Base-by-base conservation (phyloP, 192 early-diverging fungal genomes). In the Mortierella claussenii region DNA sequence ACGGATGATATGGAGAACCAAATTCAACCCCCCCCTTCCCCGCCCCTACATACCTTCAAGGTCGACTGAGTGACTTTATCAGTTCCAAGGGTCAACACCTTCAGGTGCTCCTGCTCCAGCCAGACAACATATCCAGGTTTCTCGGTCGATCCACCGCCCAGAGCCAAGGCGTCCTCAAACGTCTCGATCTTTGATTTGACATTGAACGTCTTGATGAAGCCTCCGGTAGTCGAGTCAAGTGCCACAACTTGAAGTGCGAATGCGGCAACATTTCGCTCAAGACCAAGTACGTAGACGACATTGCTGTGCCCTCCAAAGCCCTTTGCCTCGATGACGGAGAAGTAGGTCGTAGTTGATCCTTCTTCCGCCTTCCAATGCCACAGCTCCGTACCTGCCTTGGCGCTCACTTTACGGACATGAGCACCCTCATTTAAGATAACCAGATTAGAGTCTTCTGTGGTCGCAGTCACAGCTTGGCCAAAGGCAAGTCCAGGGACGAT, bases 81-180 rank as follows among this genome's bases (percentile, higher is more conserved):
- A 1, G 65, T 68, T 50, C 80, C 80, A 37, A 82, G 68, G 8
- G 51, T 63, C 56, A 74, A 56, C 24, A 69, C 66, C 34, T 78
- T 78, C 33, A 82, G 40, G 32, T 42, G n/a, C 23, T 66, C 60
- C 24, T 56, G 43, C 56, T 82, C 80, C 32, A 60, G 64, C 80
- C 80, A 82, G 11, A 63, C 61, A 24, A 79, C 32, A 57, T 69
- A 82, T 48, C 75, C 80, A 30, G n/a, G 9, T 42, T 65, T 69
- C 7, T 57, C 49, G 31, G 34, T 47, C 9, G 61, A 52, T 30
- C 75, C 80, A 21, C 73, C 73, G 37, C 80, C 80, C 6, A 82
- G 31, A 20, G 64, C 52, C 36, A 75, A 43, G 17, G 63, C 54
- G 27, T 79, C 65, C 10, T 65, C 63, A n/a, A 69, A 45, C 12